Conservation (phyloP, 768 basidiomycete species). For the Trametes elegans region DNA sequence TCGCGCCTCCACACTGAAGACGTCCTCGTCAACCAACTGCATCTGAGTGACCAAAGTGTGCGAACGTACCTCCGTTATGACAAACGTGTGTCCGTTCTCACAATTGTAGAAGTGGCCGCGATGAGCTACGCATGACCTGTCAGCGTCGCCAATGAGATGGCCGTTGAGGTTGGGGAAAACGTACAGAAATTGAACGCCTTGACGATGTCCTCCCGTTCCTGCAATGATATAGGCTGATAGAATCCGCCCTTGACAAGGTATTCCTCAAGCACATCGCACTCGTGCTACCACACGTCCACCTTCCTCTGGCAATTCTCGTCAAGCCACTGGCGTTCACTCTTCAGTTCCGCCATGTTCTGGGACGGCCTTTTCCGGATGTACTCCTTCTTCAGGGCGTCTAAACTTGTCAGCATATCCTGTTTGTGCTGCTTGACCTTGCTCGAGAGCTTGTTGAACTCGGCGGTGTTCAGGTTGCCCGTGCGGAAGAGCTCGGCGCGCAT, state of each 20-base stretch:
- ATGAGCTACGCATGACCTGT: slow-evolving; percentile 17
- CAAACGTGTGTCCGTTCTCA: slow-evolving; percentile 59
- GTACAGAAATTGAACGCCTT: slow-evolving; percentile 29
- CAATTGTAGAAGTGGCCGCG: slow-evolving; percentile 35
- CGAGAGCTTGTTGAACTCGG: slow-evolving; percentile 7
- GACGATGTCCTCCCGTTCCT: slow-evolving; percentile 28
- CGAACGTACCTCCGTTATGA: slow-evolving; percentile 50
- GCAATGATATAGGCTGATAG: slow-evolving; percentile 26
- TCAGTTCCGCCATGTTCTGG: slow-evolving; percentile 11
- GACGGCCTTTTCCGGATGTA: slow-evolving; percentile 28
- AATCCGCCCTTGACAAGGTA: slow-evolving; percentile 17
- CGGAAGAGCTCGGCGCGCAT: slow-evolving; percentile 8
- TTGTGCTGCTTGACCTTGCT: slow-evolving; percentile 11
- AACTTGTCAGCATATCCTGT: neutral
- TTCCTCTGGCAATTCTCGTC: slow-evolving; percentile 24
- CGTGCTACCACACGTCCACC: slow-evolving; percentile 21
- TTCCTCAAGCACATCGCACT: slow-evolving; percentile 21
- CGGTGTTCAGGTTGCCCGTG: neutral
- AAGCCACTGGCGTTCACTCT: slow-evolving; percentile 27
- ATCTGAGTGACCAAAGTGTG: no score
- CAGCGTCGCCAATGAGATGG: no score
- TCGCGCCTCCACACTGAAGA: slow-evolving; percentile 58
- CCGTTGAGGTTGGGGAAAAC: no score
- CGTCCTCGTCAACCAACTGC: no score
- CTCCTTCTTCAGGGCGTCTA: neutral